Evolutionary conservation across 768 basidiomycete genomes (phyloP).

Genomic region (Auriscalpium orientale): DNA sequence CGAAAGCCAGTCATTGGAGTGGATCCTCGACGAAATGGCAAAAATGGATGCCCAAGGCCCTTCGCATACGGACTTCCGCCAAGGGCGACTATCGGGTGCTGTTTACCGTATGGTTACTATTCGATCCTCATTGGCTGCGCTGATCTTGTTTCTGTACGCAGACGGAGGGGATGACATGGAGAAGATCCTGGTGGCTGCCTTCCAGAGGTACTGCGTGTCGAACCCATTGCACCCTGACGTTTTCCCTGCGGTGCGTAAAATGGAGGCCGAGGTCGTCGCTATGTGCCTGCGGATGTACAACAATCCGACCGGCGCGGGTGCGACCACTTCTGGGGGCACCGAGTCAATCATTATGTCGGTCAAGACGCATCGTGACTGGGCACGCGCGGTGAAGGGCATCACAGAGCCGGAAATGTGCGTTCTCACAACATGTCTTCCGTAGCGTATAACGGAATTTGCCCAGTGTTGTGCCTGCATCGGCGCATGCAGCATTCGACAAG

Average conservation of each 20-base stretch:
- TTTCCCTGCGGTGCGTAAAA: conserved; percentile 88
- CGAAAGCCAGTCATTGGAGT: conserved; percentile 56
- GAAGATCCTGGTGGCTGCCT: conserved; percentile 72
- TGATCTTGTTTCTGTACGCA: conserved; percentile 20
- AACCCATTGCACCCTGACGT: conserved; percentile 92
- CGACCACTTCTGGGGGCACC: conserved; percentile 92
- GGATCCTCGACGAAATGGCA: conserved; percentile 74
- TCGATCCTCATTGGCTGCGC: not conserved
- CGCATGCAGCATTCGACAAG: conserved; percentile 95
- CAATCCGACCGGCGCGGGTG: conserved; percentile 78
- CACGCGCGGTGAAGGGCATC: conserved; percentile 74
- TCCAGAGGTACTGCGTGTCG: conserved; percentile 74
- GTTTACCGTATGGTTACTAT: conserved; percentile 56
- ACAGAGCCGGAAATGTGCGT: conserved; percentile 87
- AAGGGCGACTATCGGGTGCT: conserved; percentile 76
- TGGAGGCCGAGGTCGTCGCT: conserved; percentile 92
- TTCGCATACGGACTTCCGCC: conserved; percentile 44
- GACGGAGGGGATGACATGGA: conserved; percentile 81
- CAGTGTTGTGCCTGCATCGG: conserved; percentile 78
- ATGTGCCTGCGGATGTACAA: conserved; percentile 85
- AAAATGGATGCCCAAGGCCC: conserved; percentile 62
- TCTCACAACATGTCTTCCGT: not conserved
- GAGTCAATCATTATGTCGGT: conserved; percentile 95
- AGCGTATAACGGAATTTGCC: conserved; percentile 2
- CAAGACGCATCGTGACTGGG: conserved; percentile 95